A percentile compares a stretch with the other conserved stretches of the same genome.
Conservation (phyloP, 305 asterid species). For the Vinca major region DNA sequence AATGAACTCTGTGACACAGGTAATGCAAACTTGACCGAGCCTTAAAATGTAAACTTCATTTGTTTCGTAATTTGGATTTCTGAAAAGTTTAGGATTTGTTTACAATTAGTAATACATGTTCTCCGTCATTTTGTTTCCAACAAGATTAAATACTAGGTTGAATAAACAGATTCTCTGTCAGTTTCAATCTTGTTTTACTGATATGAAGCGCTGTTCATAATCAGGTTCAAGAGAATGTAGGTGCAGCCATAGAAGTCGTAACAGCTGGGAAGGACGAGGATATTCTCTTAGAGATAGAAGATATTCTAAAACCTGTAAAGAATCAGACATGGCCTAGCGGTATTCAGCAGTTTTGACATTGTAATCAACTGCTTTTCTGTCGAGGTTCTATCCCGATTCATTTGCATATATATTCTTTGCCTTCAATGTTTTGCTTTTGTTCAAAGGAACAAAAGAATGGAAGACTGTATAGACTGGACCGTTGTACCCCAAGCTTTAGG, state of each 20-base stretch:
- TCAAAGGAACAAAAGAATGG: too few relatives aligned
- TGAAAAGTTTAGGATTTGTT: not conserved
- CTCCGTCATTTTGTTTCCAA: not conserved
- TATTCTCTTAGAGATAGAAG: constrained; percentile 42
- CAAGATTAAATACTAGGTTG: not conserved
- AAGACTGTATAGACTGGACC: too few relatives aligned
- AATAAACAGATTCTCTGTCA: not conserved
- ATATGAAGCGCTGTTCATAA: not conserved
- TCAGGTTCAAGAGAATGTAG: constrained; percentile 71
- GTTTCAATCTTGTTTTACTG: not conserved
- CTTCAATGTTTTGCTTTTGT: not conserved
- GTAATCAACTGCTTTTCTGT: not conserved
- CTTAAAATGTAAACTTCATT: constrained; percentile 1
- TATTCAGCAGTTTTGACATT: constrained; percentile 39
- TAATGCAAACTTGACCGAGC: constrained; percentile 11
- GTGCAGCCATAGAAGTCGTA: constrained; percentile 59
- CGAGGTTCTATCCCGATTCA: not conserved
- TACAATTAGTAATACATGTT: not conserved
- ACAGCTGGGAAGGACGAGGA: constrained; percentile 48
- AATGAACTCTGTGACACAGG: constrained; percentile 82
- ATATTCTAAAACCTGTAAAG: constrained; percentile 66
- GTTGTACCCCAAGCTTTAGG: not conserved
- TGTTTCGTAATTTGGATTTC: constrained; percentile 3
- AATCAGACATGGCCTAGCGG: constrained; percentile 93
- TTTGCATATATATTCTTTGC: not conserved